A percentile compares a stretch with the other conserved stretches of the same genome.
Evolutionary conservation across 148 eudicot species (phyloP).

Genomic region (Chenopodium suecicum): DNA sequence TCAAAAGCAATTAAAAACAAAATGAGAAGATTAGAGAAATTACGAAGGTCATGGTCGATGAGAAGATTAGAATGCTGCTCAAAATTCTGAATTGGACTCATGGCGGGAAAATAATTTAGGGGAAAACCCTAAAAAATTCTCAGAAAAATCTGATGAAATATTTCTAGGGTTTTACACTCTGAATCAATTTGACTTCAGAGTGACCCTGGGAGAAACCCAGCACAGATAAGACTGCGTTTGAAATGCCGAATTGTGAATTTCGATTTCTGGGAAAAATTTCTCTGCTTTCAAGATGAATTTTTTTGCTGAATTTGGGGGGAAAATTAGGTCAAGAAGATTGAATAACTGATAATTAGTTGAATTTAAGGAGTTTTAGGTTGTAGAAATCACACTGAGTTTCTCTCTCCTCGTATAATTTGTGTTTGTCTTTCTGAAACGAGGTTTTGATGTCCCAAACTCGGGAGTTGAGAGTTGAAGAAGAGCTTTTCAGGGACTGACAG

Average conservation of each 20-base stretch:
- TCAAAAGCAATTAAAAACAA: background rate
- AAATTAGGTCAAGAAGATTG: too few species aligned
- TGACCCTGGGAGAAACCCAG: background rate
- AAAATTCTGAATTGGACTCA: slow-evolving; percentile 95
- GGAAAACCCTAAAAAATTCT: slow-evolving; percentile 12
- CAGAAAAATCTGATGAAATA: background rate
- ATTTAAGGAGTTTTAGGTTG: background rate
- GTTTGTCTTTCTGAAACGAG: background rate
- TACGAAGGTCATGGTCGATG: slow-evolving; percentile 70
- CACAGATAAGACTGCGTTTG: background rate
- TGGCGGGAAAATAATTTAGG: slow-evolving; percentile 27
- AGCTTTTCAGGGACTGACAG: too few species aligned
- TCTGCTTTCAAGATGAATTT: background rate
- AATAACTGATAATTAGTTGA: background rate
- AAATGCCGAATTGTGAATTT: background rate
- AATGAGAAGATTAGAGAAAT: background rate
- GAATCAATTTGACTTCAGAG: slow-evolving; percentile 1
- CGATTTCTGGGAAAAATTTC: background rate
- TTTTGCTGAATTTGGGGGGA: too few species aligned
- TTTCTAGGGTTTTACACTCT: slow-evolving; percentile 28
- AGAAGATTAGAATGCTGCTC: slow-evolving; percentile 88
- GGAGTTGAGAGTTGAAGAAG: too few species aligned
- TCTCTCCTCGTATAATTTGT: background rate
- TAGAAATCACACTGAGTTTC: background rate
- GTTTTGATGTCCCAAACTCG: background rate